These are phyloP conservation scores for Talaromyces albobiverticillius DNA, from an alignment of 2,329 filamentous ascomycete genomes.

Conservation along the genomic window DNA sequence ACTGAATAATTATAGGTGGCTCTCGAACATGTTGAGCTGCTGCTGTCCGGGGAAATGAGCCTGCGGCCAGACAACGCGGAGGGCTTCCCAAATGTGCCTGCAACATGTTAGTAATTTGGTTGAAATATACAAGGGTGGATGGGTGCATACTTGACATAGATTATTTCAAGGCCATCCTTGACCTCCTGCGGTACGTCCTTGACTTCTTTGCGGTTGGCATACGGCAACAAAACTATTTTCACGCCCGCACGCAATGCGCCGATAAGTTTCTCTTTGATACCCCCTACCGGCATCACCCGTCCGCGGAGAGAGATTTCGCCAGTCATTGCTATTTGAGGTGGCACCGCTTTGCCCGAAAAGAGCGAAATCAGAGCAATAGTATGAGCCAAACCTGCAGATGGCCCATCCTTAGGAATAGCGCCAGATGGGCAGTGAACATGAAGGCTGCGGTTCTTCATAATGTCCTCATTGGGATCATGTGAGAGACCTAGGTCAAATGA, in stretches of 20 bases:
- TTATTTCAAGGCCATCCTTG: constrained; percentile 78
- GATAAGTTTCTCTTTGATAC: constrained; percentile 98
- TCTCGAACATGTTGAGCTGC: constrained; percentile 69
- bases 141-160: constrained; percentile 73
- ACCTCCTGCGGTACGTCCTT: constrained; percentile 90
- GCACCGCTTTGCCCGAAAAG: constrained; percentile 80
- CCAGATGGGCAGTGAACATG: constrained; percentile 96
- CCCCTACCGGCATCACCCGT: constrained; percentile 87
- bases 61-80: constrained; percentile 89
- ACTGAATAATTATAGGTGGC: constrained; percentile 59
- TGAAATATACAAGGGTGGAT: not conserved
- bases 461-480: constrained; percentile 75
- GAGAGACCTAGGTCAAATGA: constrained; percentile 87
- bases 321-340: constrained; percentile 94
- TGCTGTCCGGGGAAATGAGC: constrained; percentile 76
- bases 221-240: constrained; percentile 85
- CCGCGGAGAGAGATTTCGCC: constrained; percentile 76
- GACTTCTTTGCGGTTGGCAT: constrained; percentile 86
- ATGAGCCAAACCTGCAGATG: constrained; percentile 82
- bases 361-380: constrained; percentile 89
- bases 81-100: constrained; percentile 91
- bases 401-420: constrained; percentile 90
- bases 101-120: constrained; percentile 21
- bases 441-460: constrained; percentile 91
- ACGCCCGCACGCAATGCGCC: constrained; percentile 90